Evolutionary conservation across 208 protist genomes (phyloP), one percentile per base, ranked within the genome.

Genomic region (Trypanosoma congolense): DNA sequence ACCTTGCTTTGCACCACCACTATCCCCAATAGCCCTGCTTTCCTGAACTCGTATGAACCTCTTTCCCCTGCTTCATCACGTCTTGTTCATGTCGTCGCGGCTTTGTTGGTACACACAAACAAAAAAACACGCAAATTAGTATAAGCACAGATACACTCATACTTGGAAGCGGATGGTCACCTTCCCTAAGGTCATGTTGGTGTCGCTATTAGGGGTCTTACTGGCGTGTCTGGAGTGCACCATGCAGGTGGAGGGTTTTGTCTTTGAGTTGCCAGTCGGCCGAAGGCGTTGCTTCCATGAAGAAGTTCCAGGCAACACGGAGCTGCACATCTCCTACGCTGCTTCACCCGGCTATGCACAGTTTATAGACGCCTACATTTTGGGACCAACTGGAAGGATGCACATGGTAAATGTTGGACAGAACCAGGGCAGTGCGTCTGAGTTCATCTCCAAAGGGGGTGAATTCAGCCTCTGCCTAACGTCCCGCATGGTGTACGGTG

Each of bases 381-480:
- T 36, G 9, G 71, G 75, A 38, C 51, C 78, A 0, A 35, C 70
- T 0, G 59, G 53, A 4, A 41, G 30, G 14, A 8, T 75, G 10
- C 21, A 75, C 21, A 70, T 56, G 26, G 31, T 36, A 9, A 24
- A 60, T 10, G 42, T 53, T 18, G 73, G 62, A 30, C 60, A 72
- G 38, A 62, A 75, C 30, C 73, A 36, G 21, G 71, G 65, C 31
- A 65, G 47, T 12, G 81, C 81, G 40, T 36, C 51, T 31, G 48
- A 75, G 26, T 43, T 46, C 62, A 64, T 80, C n/a, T 26, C 50
- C 14, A 46, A 56, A 5, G 83, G 85, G 33, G 90, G 85, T 3
- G 86, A 91, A 18, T 77, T 78, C 63, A 64, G 38, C 1, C 24
- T 96, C 6, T 96, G 90, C 66, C 73, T 96, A 45, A 49, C 49